These are phyloP conservation scores for Citrus trifoliata DNA, from an alignment of 345 rosid species.

Conservation along the genomic window DNA sequence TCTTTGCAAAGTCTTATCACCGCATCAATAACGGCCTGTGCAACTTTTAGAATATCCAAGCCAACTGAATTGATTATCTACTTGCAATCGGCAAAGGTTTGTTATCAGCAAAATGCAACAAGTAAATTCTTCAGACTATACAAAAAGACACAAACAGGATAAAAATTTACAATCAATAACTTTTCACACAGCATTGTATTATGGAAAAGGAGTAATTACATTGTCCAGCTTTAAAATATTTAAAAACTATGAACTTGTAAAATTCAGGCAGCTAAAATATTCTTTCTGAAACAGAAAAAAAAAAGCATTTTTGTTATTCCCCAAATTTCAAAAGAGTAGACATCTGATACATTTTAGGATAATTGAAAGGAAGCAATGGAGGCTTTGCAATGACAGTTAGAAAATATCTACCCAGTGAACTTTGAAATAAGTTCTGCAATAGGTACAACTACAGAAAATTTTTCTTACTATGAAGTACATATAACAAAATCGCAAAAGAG, in stretches of 20 bases:
- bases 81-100: conserved; percentile 1
- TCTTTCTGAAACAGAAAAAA: background rate
- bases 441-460: background rate
- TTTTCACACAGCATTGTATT: background rate
- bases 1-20: conserved; percentile 60
- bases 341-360: background rate
- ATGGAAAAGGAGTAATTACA: background rate
- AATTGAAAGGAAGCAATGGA: background rate
- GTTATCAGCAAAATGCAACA: conserved; percentile 11
- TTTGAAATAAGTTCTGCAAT: background rate
- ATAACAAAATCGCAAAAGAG: background rate
- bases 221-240: background rate
- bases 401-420: background rate
- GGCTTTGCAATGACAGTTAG: background rate
- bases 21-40: conserved; percentile 56
- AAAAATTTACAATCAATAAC: background rate
- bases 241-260: background rate
- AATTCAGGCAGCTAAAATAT: background rate
- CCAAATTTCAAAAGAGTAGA: background rate
- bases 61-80: conserved; percentile 61
- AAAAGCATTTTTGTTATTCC: background rate
- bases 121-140: background rate
- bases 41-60: conserved; percentile 57
- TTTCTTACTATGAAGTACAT: background rate
- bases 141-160: background rate